Evolutionary conservation across 208 protist genomes (phyloP).

Genomic region (Crithidia mellificae): DNA sequence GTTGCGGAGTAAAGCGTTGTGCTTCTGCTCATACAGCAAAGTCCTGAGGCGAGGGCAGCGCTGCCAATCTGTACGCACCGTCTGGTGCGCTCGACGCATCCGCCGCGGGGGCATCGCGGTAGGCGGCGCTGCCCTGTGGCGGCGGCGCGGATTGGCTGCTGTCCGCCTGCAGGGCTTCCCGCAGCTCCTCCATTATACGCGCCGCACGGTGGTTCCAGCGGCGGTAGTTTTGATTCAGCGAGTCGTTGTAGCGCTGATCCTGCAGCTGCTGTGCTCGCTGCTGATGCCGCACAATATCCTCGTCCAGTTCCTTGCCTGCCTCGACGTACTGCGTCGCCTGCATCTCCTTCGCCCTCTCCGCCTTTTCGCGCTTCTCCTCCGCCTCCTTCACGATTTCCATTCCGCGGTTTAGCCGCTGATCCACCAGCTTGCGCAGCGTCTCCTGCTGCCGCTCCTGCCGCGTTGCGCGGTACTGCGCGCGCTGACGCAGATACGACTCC

Average conservation of each 20-base stretch:
- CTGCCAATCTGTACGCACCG: neutral
- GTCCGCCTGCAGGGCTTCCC: slow-evolving; percentile 33
- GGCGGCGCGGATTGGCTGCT: slow-evolving; percentile 6
- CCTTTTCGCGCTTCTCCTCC: slow-evolving; percentile 54
- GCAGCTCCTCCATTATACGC: slow-evolving; percentile 72
- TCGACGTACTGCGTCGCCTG: slow-evolving; percentile 48
- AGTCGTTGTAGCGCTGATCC: slow-evolving; percentile 38
- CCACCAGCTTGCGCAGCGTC: slow-evolving; percentile 48
- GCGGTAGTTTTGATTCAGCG: slow-evolving; percentile 61
- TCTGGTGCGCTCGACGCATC: neutral
- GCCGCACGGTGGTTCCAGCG: slow-evolving; percentile 80
- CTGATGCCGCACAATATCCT: slow-evolving; percentile 52
- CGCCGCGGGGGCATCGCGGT: slow-evolving; percentile 1
- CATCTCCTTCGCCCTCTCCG: slow-evolving; percentile 38
- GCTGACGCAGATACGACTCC: slow-evolving; percentile 50
- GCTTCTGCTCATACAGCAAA: slow-evolving; percentile 36
- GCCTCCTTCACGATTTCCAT: slow-evolving; percentile 58
- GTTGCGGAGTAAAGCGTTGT: no score
- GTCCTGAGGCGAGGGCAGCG: slow-evolving; percentile 36
- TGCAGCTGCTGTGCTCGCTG: slow-evolving; percentile 50
- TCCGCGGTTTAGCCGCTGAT: slow-evolving; percentile 54
- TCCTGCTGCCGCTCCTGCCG: slow-evolving; percentile 50
- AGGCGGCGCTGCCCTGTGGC: neutral
- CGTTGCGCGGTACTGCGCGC: slow-evolving; percentile 30
- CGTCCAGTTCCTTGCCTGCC: slow-evolving; percentile 35